Evolutionary conservation across 306 rosid species (phyloP).

Genomic region (Malus sieversii): DNA sequence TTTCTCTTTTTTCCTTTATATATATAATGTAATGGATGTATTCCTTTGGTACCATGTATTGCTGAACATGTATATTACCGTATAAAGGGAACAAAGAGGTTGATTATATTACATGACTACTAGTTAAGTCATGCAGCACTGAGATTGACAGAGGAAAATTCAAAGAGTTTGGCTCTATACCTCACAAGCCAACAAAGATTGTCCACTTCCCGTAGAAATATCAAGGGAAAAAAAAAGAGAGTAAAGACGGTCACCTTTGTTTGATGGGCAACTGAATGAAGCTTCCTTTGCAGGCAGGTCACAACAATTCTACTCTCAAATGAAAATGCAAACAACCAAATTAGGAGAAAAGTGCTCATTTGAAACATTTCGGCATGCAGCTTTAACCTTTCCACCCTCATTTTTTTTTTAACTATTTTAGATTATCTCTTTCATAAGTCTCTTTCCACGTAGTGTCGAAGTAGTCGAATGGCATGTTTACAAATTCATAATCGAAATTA

Average conservation of each 20-base stretch:
- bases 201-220: constrained; percentile 15
- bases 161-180: constrained; percentile 13
- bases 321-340: constrained; percentile 4
- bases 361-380: constrained; percentile 8
- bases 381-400: background rate
- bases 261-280: constrained; percentile 21
- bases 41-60: constrained; percentile 17
- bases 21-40: background rate
- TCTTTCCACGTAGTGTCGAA: background rate
- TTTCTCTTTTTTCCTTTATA: background rate
- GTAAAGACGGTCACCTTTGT: background rate
- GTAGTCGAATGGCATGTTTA: background rate
- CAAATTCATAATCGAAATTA: too few species aligned
- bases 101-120: background rate
- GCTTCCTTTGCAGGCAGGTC: constrained; percentile 26
- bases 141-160: constrained; percentile 36
- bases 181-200: constrained; percentile 6
- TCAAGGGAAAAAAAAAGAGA: background rate
- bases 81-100: constrained; percentile 21
- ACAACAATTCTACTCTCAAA: constrained; percentile 11
- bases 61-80: constrained; percentile 4
- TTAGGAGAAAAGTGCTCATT: constrained; percentile 11
- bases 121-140: background rate
- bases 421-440: background rate
- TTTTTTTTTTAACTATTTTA: background rate